Evolutionary conservation across 2,329 filamentous ascomycete genomes (phyloP).

Genomic region (Pyrenophora graminea): DNA sequence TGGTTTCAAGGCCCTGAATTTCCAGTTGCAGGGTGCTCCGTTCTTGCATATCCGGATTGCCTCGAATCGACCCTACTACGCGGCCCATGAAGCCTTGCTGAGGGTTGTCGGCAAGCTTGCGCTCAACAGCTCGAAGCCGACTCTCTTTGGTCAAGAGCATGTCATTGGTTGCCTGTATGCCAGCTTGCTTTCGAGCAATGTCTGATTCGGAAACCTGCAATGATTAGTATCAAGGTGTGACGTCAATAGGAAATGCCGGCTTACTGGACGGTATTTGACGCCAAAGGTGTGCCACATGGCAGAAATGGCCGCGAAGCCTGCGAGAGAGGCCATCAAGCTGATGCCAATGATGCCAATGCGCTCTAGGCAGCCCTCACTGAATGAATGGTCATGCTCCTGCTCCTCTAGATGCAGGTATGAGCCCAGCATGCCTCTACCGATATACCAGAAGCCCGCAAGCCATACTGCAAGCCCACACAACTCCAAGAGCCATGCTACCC

Average conservation of each 20-base stretch:
- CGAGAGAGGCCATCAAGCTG: slow-evolving; percentile 82
- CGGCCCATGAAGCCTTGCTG: slow-evolving; percentile 70
- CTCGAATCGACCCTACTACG: slow-evolving; percentile 71
- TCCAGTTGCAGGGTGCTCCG: slow-evolving; percentile 68
- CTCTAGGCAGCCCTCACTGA: slow-evolving; percentile 62
- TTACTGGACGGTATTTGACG: slow-evolving; percentile 62
- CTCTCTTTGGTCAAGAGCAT: slow-evolving; percentile 78
- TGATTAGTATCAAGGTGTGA: slow-evolving; percentile 18
- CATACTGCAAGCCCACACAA: slow-evolving; percentile 66
- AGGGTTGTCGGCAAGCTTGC: slow-evolving; percentile 59
- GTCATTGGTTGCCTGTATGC: slow-evolving; percentile 76
- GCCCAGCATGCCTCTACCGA: slow-evolving; percentile 67
- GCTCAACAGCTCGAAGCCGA: slow-evolving; percentile 70
- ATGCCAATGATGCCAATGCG: slow-evolving; percentile 84
- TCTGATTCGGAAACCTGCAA: slow-evolving; percentile 68
- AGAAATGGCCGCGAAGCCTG: slow-evolving; percentile 86
- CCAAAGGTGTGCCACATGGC: slow-evolving; percentile 84
- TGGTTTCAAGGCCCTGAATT: slow-evolving; percentile 77
- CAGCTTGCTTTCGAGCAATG: slow-evolving; percentile 75
- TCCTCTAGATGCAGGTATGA: slow-evolving; percentile 55
- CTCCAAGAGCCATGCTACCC: slow-evolving; percentile 68
- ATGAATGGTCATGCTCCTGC: slow-evolving; percentile 49
- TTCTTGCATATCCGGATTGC: slow-evolving; percentile 61
- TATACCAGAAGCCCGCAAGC: slow-evolving; percentile 76
- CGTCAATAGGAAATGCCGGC: slow-evolving; percentile 6